Base-by-base conservation (phyloP, 352 stramenopile species). In the Elongisporangium prolatum region DNA sequence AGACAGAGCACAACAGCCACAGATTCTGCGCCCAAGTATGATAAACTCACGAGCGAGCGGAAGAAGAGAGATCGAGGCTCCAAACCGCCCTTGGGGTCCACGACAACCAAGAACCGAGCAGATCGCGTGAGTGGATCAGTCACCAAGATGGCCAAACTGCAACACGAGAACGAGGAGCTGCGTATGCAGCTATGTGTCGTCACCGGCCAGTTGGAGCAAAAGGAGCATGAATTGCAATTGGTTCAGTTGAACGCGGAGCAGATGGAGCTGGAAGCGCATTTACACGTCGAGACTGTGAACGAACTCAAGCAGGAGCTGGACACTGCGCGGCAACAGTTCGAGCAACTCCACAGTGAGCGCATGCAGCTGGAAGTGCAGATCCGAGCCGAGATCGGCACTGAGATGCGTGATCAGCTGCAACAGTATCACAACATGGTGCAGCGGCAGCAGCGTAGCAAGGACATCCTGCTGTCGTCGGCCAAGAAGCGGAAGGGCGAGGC, bases 401-500 rank as follows among this genome's bases (percentile, higher is more conserved):
- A 89, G 64, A 88, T 88, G 81, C 75, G 72, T 13, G 61, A 80
- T 48, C 80, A 88, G 50, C 67, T 87, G 40, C 74, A 86, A 65
- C 78, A 86, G 22, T 88, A 86, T 55, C 67, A 75, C 56, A 65
- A 60, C 9, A 87, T 78, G 68, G 65, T 63, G 21, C 63, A 74
- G 24, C 63, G 56, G 13, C 54, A 68, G 52, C 65, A 74, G n/a
- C 53, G 56, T 7, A 52, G 60, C 21, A 48, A 40, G 17, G 72
- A 76, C 13, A 55, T 80, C 3, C 37, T 72, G 4, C 65, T 66
- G 9, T 79, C 72, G 20, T 67, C 66, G 25, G 54, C 64, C 20
- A 80, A 80, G 55, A 68, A 70, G 49, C 67, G 70, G 5, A 66
- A 79, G 57, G 66, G 67, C n/a, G 61, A 70, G 49, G 71, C 71